Conservation (phyloP, 2,329 filamentous ascomycete genomes). For the Paraphaeosphaeria minitans region DNA sequence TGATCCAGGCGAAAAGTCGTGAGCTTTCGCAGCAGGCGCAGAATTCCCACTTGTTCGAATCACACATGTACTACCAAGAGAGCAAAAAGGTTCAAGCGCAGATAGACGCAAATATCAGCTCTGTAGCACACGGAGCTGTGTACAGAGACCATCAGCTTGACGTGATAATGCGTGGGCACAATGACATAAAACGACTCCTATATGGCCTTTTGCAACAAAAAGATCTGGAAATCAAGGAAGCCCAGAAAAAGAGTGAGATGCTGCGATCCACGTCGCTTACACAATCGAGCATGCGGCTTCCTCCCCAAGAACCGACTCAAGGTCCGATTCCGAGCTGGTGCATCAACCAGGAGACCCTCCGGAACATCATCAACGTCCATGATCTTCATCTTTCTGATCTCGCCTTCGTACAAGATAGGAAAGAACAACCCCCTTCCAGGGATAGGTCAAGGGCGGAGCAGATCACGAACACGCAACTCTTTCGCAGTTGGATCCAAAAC, state of each 20-base stretch:
- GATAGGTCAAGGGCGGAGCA: slow-evolving; percentile 12
- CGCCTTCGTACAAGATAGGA: neutral
- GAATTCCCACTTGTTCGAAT: slow-evolving; percentile 11
- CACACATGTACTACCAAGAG: slow-evolving; percentile 4
- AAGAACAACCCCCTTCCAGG: neutral
- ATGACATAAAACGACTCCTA: too few species aligned
- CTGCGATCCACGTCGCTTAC: slow-evolving; percentile 1
- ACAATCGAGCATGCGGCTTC: neutral
- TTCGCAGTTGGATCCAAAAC: slow-evolving; percentile 10
- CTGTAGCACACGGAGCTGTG: too few species aligned
- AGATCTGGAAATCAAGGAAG: neutral
- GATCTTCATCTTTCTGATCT: slow-evolving; percentile 3
- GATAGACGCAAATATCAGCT: neutral
- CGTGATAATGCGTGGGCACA: too few species aligned
- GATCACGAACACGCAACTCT: slow-evolving; percentile 3
- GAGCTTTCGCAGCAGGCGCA: slow-evolving; percentile 5
- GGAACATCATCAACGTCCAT: slow-evolving; percentile 3
- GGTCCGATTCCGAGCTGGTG: neutral
- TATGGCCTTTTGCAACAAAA: too few species aligned
- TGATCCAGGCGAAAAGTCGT: slow-evolving; percentile 3
- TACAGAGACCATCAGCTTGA: too few species aligned
- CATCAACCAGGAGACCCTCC: neutral
- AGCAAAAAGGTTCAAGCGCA: neutral
- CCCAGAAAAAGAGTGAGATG: too few species aligned
- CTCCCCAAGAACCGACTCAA: neutral